Evolutionary conservation across 2,329 filamentous ascomycete species (phyloP).

Genomic region (Xylariaceae sp.): DNA sequence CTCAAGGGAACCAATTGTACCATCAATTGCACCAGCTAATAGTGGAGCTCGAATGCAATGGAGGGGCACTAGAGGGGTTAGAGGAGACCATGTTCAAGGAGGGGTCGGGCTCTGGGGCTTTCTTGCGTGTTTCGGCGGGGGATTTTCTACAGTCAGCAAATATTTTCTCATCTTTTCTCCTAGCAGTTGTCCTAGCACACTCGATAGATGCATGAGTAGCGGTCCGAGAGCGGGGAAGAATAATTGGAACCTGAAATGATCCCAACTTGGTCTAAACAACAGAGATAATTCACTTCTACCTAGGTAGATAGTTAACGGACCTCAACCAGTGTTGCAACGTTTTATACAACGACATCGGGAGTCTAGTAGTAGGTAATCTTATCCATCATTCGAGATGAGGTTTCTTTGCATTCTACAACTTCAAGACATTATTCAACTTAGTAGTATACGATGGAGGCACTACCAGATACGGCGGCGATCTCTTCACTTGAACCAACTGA

Average conservation of each 20-base stretch:
- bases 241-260: not conserved
- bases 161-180: conserved; percentile 23
- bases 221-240: conserved; percentile 30
- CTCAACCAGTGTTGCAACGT: no score
- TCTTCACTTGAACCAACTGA: conserved; percentile 4
- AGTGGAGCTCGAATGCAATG: conserved; percentile 18
- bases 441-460: not conserved
- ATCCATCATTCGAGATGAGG: no score
- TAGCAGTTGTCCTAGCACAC: no score
- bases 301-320: conserved; percentile 3
- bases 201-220: conserved; percentile 15
- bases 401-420: no score
- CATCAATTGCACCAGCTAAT: not conserved
- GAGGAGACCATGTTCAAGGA: not conserved
- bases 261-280: no score
- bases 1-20: conserved; percentile 26
- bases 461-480: conserved; percentile 8
- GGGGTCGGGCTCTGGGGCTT: not conserved
- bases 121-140: conserved; percentile 3
- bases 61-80: conserved; percentile 14
- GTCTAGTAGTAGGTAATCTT: no score
- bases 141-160: conserved; percentile 27
- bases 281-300: no score
- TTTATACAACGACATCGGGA: no score
- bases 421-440: no score